Evolutionary conservation across 352 stramenopile genomes (phyloP).

Genomic region (Pythium periplocum): DNA sequence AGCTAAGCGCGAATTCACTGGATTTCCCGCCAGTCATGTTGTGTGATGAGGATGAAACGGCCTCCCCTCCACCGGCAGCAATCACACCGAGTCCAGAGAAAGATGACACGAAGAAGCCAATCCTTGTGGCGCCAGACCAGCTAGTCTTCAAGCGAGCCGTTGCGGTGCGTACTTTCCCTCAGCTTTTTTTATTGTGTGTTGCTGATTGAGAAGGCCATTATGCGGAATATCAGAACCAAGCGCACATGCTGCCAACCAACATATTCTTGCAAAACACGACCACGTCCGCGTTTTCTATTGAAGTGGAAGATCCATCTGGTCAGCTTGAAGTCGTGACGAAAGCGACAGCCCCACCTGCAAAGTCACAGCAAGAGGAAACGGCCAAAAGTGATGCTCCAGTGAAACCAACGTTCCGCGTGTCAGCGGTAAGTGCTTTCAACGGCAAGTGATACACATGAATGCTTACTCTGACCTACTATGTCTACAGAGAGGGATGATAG

Average conservation of each 20-base stretch:
- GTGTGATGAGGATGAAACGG: constrained; percentile 12
- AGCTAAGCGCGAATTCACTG: constrained; percentile 24
- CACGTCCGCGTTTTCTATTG: constrained; percentile 39
- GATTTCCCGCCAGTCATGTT: constrained; percentile 30
- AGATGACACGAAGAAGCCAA: constrained; percentile 22
- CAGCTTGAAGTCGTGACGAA: constrained; percentile 60
- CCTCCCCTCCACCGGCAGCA: constrained; percentile 9
- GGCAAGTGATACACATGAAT: too few species aligned
- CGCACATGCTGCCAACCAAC: constrained; percentile 51
- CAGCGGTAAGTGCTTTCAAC: constrained; percentile 26
- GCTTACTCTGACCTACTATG: too few species aligned
- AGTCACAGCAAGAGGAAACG: too few species aligned
- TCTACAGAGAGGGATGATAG: constrained; percentile 67
- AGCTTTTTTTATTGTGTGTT: background rate
- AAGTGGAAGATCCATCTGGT: constrained; percentile 51
- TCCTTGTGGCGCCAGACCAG: constrained; percentile 53
- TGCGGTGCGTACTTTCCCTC: constrained; percentile 9
- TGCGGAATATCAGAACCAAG: constrained; percentile 17
- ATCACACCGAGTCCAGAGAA: constrained; percentile 22
- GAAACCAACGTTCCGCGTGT: constrained; percentile 36
- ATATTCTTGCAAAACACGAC: constrained; percentile 79
- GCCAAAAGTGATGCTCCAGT: too few species aligned
- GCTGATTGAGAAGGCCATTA: background rate
- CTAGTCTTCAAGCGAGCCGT: constrained; percentile 60
- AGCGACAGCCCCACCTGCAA: constrained; percentile 5